A percentile compares a stretch with the other conserved stretches of the same genome.
These are phyloP conservation scores for Torulaspora quercuum DNA, from an alignment of 805 yeast species.

Conservation along the genomic window DNA sequence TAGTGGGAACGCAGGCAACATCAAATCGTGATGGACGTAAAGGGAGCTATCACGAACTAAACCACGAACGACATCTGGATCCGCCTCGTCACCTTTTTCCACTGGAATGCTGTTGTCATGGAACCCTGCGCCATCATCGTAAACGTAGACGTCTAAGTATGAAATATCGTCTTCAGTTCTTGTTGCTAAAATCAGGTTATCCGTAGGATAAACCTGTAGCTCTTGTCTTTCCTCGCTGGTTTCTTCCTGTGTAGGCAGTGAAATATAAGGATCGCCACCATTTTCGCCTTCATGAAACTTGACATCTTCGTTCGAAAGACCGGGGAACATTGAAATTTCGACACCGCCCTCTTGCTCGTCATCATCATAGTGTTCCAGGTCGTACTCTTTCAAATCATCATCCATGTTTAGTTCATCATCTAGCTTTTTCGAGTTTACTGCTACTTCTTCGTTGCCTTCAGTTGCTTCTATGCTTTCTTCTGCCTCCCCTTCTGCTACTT, in stretches of 20 bases:
- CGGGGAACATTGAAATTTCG: constrained; percentile 66
- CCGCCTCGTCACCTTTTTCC: constrained; percentile 58
- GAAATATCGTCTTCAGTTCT: constrained; percentile 96
- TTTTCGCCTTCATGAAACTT: constrained; percentile 51
- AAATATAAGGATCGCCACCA: constrained; percentile 43
- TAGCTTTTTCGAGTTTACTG: constrained; percentile 28
- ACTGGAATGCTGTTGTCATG: constrained; percentile 64
- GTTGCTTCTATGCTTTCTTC: constrained; percentile 34
- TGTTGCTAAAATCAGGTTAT: constrained; percentile 83
- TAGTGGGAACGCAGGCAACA: constrained; percentile 95
- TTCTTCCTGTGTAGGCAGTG: constrained; percentile 51
- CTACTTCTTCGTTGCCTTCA: too few relatives aligned
- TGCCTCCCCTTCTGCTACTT: constrained; percentile 40
- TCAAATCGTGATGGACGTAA: constrained; percentile 93
- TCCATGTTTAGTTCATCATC: constrained; percentile 60
- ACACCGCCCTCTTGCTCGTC: constrained; percentile 62
- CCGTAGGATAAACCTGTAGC: constrained; percentile 82
- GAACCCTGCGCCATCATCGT: constrained; percentile 89
- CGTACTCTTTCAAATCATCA: constrained; percentile 84
- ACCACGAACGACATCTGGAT: constrained; percentile 74
- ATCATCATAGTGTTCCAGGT: constrained; percentile 79
- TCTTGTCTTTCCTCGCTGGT: constrained; percentile 75
- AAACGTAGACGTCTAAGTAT: constrained; percentile 86
- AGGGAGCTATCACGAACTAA: constrained; percentile 67
- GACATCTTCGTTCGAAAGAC: constrained; percentile 55